A percentile compares a stretch with the other conserved stretches of the same genome.
These are phyloP conservation scores for Lobosporangium transversale DNA, from an alignment of 192 early-diverging fungal genomes.

Conservation along the genomic window DNA sequence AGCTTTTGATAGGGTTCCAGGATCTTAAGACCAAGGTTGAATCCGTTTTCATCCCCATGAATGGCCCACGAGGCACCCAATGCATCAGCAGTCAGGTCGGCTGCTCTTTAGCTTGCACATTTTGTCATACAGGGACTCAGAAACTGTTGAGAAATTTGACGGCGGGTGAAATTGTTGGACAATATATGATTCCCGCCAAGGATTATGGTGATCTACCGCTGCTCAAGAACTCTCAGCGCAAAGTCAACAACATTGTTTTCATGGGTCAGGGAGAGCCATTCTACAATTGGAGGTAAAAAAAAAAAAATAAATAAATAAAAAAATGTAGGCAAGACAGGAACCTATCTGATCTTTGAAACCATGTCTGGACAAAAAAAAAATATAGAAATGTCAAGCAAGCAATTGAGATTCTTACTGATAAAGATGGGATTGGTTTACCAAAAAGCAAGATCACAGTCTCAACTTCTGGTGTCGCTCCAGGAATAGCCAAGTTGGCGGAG, in stretches of 20 bases:
- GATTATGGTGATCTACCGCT: slow-evolving; percentile 71
- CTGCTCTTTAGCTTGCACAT: slow-evolving; percentile 85
- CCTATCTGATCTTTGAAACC: too few species aligned
- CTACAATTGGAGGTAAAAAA: slow-evolving; percentile 80
- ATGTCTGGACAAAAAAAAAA: too few species aligned
- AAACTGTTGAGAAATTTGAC: slow-evolving; percentile 81
- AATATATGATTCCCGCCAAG: slow-evolving; percentile 73
- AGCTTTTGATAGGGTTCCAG: slow-evolving; percentile 68
- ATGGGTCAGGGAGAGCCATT: slow-evolving; percentile 96
- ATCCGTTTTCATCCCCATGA: slow-evolving; percentile 80
- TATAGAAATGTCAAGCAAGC: slow-evolving; percentile 67
- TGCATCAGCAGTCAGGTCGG: slow-evolving; percentile 89
- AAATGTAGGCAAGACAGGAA: too few species aligned
- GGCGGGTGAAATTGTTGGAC: slow-evolving; percentile 73
- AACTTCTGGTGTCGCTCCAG: slow-evolving; percentile 86
- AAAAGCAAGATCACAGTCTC: slow-evolving; percentile 85
- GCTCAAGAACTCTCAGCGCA: slow-evolving; percentile 50
- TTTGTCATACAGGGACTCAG: slow-evolving; percentile 94
- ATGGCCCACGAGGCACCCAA: slow-evolving; percentile 67
- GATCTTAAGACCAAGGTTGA: slow-evolving; percentile 73
- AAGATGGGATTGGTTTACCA: slow-evolving; percentile 66
- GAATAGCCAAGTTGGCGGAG: slow-evolving; percentile 77
- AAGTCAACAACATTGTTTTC: slow-evolving; percentile 85
- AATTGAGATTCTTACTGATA: slow-evolving; percentile 66
- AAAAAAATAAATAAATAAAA: too few species aligned